phyloP scores from a whole-genome alignment of 768 basidiomycete species.

The Pleurotus pulmonarius region DNA sequence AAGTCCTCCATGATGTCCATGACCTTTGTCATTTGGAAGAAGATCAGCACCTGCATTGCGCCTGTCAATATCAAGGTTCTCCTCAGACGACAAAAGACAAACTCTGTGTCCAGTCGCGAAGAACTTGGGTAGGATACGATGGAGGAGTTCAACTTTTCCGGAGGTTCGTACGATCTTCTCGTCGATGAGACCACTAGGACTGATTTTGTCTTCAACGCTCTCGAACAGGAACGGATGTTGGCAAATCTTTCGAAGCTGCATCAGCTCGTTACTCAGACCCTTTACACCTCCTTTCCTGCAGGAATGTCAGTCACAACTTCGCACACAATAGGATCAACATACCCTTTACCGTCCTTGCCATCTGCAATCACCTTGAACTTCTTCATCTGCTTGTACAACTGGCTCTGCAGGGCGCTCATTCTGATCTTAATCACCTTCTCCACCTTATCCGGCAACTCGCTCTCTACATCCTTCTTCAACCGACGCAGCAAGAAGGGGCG shows the following conservation, averaged over 20 bases:
- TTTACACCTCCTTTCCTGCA: constrained; percentile 78
- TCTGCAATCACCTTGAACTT: constrained; percentile 96
- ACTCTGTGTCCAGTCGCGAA: constrained; percentile 90
- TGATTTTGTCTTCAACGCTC: constrained; percentile 92
- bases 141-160: constrained; percentile 92
- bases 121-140: constrained; percentile 91
- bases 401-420: constrained; percentile 89
- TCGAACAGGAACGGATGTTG: constrained; percentile 97
- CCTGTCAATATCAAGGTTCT: constrained; percentile 2
- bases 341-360: constrained; percentile 76
- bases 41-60: constrained; percentile 77
- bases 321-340: constrained; percentile 19
- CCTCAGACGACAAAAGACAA: constrained; percentile 16
- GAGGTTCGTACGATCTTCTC: constrained; percentile 82
- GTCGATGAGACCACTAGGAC: constrained; percentile 76
- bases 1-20: constrained; percentile 99
- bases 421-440: constrained; percentile 97
- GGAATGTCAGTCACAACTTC: constrained; percentile 1
- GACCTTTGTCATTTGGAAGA: constrained; percentile 99
- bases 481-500: constrained; percentile 90
- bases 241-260: constrained; percentile 97
- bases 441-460: constrained; percentile 93
- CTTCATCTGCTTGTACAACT: constrained; percentile 97
- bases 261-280: constrained; percentile 90
- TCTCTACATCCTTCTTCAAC: constrained; percentile 96